Evolutionary conservation across 2,329 filamentous ascomycete species (phyloP).

Genomic region (Ophiocordyceps robertsii): DNA sequence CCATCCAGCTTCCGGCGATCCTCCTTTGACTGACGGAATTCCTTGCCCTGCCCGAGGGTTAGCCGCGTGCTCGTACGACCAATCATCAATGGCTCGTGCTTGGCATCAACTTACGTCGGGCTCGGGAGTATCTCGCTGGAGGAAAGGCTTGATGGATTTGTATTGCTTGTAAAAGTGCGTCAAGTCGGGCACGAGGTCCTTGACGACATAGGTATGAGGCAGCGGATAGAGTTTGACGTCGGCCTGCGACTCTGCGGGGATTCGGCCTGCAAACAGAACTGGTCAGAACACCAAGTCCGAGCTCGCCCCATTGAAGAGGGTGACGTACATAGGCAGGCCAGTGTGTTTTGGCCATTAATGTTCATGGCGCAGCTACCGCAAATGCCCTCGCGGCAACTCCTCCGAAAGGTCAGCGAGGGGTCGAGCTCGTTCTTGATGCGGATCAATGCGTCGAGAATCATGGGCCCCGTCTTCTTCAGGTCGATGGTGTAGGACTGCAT

Average conservation of each 20-base stretch:
- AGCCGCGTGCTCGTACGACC: background rate
- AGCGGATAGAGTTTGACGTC: slow-evolving; percentile 95
- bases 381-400: slow-evolving; percentile 95
- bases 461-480: slow-evolving; percentile 96
- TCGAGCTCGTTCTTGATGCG: slow-evolving; percentile 99
- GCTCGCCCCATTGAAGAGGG: background rate
- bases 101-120: slow-evolving; percentile 53
- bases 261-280: slow-evolving; percentile 54
- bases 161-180: slow-evolving; percentile 99
- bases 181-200: slow-evolving; percentile 94
- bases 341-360: slow-evolving; percentile 96
- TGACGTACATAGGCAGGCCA: slow-evolving; percentile 87
- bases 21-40: slow-evolving; percentile 79
- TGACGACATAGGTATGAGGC: slow-evolving; percentile 97
- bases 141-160: slow-evolving; percentile 98
- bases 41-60: slow-evolving; percentile 55
- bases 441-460: slow-evolving; percentile 94
- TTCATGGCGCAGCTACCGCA: slow-evolving; percentile 99
- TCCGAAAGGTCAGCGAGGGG: slow-evolving; percentile 87
- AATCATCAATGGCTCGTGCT: too few relatives aligned
- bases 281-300: slow-evolving; percentile 12
- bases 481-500: slow-evolving; percentile 96
- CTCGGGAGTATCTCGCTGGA: slow-evolving; percentile 77
- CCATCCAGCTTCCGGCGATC: slow-evolving; percentile 96
- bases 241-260: slow-evolving; percentile 66